phyloP scores from a whole-genome alignment of 73 alveolate species.

The Paramecium primaurelia region DNA sequence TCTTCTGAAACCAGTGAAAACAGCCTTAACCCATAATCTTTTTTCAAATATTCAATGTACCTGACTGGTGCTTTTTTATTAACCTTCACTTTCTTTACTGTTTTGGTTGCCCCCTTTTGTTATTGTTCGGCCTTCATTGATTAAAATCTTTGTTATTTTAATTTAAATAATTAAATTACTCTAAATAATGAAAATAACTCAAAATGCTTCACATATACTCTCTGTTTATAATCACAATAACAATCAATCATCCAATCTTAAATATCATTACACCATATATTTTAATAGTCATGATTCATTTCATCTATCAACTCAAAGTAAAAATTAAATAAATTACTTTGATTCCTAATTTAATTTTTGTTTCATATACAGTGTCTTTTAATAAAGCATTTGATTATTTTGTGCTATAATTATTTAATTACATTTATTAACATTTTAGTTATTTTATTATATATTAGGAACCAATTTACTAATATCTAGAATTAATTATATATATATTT shows the following conservation, averaged over 20 bases:
- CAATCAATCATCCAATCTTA: not conserved
- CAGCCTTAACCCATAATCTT: slow-evolving; percentile 89
- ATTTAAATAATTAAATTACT: not conserved
- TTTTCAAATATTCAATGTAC: not conserved
- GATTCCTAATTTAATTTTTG: no score
- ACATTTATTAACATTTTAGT: no score
- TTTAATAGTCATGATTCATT: not conserved
- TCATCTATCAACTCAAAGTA: not conserved
- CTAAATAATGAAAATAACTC: not conserved
- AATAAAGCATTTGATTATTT: no score
- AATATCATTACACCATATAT: not conserved
- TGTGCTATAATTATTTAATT: no score
- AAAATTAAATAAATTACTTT: no score
- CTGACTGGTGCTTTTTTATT: slow-evolving; percentile 14
- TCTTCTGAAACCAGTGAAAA: slow-evolving; percentile 93
- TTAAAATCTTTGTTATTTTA: not conserved
- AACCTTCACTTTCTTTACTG: not conserved
- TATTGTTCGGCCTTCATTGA: not conserved
- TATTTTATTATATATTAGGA: no score
- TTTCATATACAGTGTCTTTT: no score
- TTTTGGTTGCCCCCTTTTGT: not conserved
- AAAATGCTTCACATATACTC: not conserved
- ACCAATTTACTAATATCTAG: no score
- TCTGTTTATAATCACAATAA: not conserved
- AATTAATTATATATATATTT: no score